Conservation (phyloP, 257 asterid genomes). For the Vinca minor region DNA sequence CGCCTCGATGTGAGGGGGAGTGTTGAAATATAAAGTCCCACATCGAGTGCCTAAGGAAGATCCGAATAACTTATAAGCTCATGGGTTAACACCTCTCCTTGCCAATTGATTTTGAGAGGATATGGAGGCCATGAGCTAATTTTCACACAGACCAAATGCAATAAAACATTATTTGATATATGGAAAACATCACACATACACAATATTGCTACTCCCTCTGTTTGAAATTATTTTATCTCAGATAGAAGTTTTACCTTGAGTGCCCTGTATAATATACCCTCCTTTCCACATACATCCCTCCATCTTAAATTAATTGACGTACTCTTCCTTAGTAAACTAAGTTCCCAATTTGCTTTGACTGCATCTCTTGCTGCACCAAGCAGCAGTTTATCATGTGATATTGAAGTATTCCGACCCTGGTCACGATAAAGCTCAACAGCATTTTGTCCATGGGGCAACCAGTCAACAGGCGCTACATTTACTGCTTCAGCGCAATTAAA, state of each 20-base stretch:
- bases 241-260: constrained; percentile 49
- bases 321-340: constrained; percentile 63
- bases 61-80: too few species aligned
- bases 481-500: constrained; percentile 99
- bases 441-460: constrained; percentile 96
- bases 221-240: too few species aligned
- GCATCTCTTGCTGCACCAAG: constrained; percentile 98
- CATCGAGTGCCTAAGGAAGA: too few species aligned
- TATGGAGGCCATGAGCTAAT: background rate
- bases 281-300: constrained; percentile 90
- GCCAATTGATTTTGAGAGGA: too few species aligned
- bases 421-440: constrained; percentile 87
- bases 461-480: constrained; percentile 97
- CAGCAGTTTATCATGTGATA: constrained; percentile 91
- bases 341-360: constrained; percentile 94
- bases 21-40: too few species aligned
- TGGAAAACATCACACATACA: background rate
- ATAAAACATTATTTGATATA: background rate
- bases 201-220: too few species aligned
- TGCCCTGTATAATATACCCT: constrained; percentile 70
- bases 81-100: too few species aligned
- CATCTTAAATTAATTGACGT: constrained; percentile 66
- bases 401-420: constrained; percentile 75
- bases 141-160: background rate
- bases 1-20: too few species aligned